phyloP scores from a whole-genome alignment of 768 basidiomycete species.

The Aureoboletus auriporus region DNA sequence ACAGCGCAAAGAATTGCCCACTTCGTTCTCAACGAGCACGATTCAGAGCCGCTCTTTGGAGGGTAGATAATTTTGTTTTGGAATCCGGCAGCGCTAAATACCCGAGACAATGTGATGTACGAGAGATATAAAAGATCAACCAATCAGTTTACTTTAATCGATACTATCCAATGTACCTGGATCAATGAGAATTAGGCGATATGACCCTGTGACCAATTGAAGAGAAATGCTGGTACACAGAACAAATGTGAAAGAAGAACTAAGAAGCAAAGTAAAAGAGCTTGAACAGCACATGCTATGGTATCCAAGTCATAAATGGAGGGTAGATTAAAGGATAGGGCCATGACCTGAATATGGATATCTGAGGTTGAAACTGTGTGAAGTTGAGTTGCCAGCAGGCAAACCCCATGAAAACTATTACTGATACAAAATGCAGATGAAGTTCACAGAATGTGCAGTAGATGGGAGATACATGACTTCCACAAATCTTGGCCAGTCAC shows the following conservation, averaged over 20 bases:
- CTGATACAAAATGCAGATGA: conserved; percentile 13
- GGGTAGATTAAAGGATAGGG: conserved; percentile 3
- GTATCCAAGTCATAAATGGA: conserved; percentile 22
- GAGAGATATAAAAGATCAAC: conserved; percentile 1
- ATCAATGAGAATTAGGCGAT: conserved; percentile 1
- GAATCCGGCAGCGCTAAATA: background rate
- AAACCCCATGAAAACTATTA: conserved; percentile 22
- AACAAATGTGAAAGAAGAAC: background rate
- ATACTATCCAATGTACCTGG: conserved; percentile 5
- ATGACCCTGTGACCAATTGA: background rate
- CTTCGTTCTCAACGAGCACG: conserved; percentile 4
- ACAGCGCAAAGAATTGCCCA: conserved; percentile 7
- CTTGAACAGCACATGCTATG: conserved; percentile 11
- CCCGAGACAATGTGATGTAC: background rate
- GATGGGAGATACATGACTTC: conserved; percentile 20
- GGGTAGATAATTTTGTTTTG: background rate
- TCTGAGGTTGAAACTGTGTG: conserved; percentile 2
- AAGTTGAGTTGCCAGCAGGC: conserved; percentile 1
- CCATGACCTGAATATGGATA: conserved; percentile 10
- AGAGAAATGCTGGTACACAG: conserved; percentile 5
- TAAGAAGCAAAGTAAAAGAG: conserved; percentile 3
- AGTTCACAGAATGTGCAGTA: conserved; percentile 21
- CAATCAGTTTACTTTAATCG: conserved; percentile 10
- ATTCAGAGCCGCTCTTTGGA: background rate
- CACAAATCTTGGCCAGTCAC: no score